These are phyloP conservation scores for Aspergillus melleus DNA, from an alignment of 2,329 filamentous ascomycete species.

Conservation along the genomic window DNA sequence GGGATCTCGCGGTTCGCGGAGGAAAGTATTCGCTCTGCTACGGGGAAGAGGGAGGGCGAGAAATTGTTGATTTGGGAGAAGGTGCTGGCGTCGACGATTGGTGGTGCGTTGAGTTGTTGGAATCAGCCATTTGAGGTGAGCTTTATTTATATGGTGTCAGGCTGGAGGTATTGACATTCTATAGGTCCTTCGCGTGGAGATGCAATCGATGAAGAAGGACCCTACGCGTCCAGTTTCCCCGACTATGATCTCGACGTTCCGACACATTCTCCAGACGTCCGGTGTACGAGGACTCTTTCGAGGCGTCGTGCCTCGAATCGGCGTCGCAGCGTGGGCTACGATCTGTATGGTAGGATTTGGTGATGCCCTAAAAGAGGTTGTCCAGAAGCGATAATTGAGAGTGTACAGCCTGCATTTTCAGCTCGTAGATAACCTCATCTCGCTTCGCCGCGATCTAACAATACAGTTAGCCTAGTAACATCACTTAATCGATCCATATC, in stretches of 20 bases:
- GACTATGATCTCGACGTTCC: slow-evolving; percentile 8
- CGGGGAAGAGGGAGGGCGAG: slow-evolving; percentile 1
- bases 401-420: too few species aligned
- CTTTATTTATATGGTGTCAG: too few species aligned
- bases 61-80: slow-evolving; percentile 12
- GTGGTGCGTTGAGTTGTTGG: slow-evolving; percentile 18
- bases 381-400: too few species aligned
- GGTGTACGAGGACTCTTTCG: slow-evolving; percentile 17
- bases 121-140: slow-evolving; percentile 23
- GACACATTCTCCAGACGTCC: slow-evolving; percentile 8
- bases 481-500: too few species aligned
- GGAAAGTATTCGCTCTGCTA: background rate
- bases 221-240: slow-evolving; percentile 6
- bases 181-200: slow-evolving; percentile 11
- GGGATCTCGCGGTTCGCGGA: slow-evolving; percentile 1
- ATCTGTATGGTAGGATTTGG: slow-evolving; percentile 22
- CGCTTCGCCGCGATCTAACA: too few species aligned
- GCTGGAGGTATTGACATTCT: too few species aligned
- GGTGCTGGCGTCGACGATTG: slow-evolving; percentile 20
- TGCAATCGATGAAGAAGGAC: slow-evolving; percentile 17
- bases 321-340: slow-evolving; percentile 18
- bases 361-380: slow-evolving; percentile 1
- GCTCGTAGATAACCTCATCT: too few species aligned
- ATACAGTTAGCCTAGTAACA: too few species aligned
- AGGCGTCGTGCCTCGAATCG: slow-evolving; percentile 18